Base-by-base conservation (phyloP, 1,139 yeast genomes). In the Yamadazyma diospyri region DNA sequence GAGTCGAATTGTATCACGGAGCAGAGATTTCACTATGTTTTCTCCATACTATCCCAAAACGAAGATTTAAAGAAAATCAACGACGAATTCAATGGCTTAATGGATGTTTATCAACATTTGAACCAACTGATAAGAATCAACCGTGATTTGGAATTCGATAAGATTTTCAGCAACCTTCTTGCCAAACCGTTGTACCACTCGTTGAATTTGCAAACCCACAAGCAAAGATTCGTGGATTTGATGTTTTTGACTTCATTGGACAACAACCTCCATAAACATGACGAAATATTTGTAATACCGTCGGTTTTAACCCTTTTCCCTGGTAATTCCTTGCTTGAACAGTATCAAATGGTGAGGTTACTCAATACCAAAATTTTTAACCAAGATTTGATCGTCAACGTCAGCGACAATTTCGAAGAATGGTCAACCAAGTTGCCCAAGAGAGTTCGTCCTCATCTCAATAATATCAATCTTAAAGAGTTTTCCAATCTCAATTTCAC, bases 241-340 rank as follows among this genome's bases (percentile, higher is more conserved):
- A 56, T 69, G 27, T 66, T 63, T 42, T 49, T 67, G 25, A 64
- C 62, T 40, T 58, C 70, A 2, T 51, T 68, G 20, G 65, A 59
- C 30, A 53, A 51, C 31, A 71, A 70, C 4, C 50, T 69, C 26
- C 53, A 53, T 25, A 62, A 60, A 35, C 69, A 64, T 33, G 74
- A 69, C 39, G 71, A 64, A 37, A 47, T 48, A 1, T 64, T 68
- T 29, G 47, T 67, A 36, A 61, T 69, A n/a, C 73, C 74, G 7
- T 37, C 62, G 6, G 45, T 63, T 8, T 47, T 68, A 23, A 36
- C 62, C 5, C 32, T 62, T 14, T 67, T 67, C 42, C 59, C 55
- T 16, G 37, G 40, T 23, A 49, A 50, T 23, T 30, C 59, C 0
- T 34, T 61, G 14, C 37, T 47, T 15, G 59, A 63, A 17, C 55